Base-by-base conservation (phyloP, 1,284 basidiomycete genomes). In the Omphalotus olearius region DNA sequence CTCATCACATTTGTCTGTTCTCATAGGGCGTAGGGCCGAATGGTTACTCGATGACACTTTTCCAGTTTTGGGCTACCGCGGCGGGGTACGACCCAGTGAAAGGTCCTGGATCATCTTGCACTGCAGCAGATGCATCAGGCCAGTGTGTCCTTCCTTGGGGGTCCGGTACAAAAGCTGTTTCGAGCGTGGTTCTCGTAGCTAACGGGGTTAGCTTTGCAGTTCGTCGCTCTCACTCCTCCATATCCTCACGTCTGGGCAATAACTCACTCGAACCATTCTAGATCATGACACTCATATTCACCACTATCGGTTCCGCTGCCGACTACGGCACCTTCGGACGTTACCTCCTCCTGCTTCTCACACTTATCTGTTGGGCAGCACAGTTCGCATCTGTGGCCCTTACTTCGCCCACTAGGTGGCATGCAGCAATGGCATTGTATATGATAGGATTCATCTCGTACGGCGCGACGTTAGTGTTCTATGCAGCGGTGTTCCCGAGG, bases 301-400 rank as follows among this genome's bases (percentile, higher is more conserved):
- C 90, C 1, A 85, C 87, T 0, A 83, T 93, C 44, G 88, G 88
- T 16, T 88, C 87, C 13, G 82, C 85, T 0, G 89, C 86, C 0
- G 90, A 92, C 65, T 93, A 91, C 60, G 88, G 90, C 11, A 79
- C 73, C 0, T 90, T 91, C 64, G 82, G 89, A 36, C 80, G 84
- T 6, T 91, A 87, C 82, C 69, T 92, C 14, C 75, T 92, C 7
- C 73, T 91, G 16, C 73, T 73, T 17, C 70, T 88, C 26, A 92
- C 90, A 0, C 66, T 85, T 25, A 73, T 93, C 11, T 89, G 86
- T 52, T 92, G 89, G 88, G 88, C 69, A 3, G 80, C 88, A 5
- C 87, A 91, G 61, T 92, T 87, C 56, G 83, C 82, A 0, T 86
- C 81, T 67, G 82, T 93, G 73, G 76, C 80, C 13, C 69, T 91